Evolutionary conservation across 106 monocot species (phyloP).

Genomic region (Agapanthus africanus): DNA sequence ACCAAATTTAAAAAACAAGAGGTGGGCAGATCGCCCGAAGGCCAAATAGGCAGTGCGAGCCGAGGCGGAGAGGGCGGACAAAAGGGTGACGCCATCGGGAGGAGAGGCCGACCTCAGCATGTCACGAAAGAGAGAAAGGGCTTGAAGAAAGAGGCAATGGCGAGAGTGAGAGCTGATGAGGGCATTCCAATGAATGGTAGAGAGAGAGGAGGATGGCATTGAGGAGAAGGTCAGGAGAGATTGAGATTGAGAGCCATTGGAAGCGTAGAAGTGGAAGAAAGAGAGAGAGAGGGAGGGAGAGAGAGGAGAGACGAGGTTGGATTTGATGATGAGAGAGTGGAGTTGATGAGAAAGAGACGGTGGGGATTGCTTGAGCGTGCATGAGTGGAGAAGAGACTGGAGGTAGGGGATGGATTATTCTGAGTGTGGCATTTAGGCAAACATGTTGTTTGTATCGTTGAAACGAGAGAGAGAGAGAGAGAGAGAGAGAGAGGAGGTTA

Average conservation of each 20-base stretch:
- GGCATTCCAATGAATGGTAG: constrained; percentile 13
- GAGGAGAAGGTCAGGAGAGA: constrained; percentile 8
- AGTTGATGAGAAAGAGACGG: not conserved
- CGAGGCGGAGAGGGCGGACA: constrained; percentile 34
- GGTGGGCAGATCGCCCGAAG: constrained; percentile 28
- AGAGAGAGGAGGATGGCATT: constrained; percentile 3
- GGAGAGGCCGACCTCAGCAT: constrained; percentile 14
- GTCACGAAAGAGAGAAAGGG: constrained; percentile 34
- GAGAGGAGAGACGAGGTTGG: constrained; percentile 1
- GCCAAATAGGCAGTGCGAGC: constrained; percentile 25
- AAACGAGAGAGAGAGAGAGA: too few relatives aligned
- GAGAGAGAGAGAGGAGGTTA: too few relatives aligned
- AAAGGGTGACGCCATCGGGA: constrained; percentile 41
- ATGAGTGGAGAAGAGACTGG: not conserved
- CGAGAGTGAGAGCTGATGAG: constrained; percentile 24
- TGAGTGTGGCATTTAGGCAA: not conserved
- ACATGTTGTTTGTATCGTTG: not conserved
- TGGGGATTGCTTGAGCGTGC: not conserved
- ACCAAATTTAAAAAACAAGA: constrained; percentile 16
- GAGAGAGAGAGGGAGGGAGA: constrained; percentile 14
- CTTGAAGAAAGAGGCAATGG: constrained; percentile 29
- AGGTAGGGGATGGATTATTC: not conserved
- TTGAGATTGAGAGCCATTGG: constrained; percentile 15
- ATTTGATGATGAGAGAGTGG: constrained; percentile 8
- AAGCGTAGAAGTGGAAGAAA: constrained; percentile 36